Conservation (phyloP, 306 rosid species). For the Prinsepia uniflora region DNA sequence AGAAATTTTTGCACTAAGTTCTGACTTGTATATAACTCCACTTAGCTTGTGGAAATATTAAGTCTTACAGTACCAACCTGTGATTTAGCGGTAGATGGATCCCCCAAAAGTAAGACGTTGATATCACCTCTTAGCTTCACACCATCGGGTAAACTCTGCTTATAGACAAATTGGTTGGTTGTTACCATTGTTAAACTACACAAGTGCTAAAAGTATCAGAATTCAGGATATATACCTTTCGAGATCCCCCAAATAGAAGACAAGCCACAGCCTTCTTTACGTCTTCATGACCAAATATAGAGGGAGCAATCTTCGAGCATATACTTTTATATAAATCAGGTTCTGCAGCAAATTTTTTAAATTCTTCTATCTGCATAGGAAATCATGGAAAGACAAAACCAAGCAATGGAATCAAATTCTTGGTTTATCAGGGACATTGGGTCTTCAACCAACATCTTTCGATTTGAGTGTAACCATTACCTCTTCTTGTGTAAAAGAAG, state of each 20-base stretch:
- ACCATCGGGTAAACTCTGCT: constrained; percentile 92
- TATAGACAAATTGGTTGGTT: constrained; percentile 21
- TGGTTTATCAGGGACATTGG: not conserved
- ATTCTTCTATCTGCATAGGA: constrained; percentile 73
- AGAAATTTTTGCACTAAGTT: constrained; percentile 1
- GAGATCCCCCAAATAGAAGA: constrained; percentile 92
- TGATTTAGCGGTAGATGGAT: constrained; percentile 98
- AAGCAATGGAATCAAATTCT: constrained; percentile 6
- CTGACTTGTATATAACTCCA: constrained; percentile 18
- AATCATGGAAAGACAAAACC: not conserved
- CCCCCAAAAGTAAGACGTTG: constrained; percentile 93
- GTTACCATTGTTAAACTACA: constrained; percentile 15
- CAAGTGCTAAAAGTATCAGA: not conserved
- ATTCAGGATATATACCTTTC: constrained; percentile 60
- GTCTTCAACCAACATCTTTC: not conserved
- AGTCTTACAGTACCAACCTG: constrained; percentile 47
- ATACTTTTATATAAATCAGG: constrained; percentile 72
- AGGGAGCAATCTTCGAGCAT: constrained; percentile 92
- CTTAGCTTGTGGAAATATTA: not conserved
- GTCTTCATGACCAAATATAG: constrained; percentile 93
- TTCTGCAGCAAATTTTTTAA: constrained; percentile 82
- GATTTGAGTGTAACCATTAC: constrained; percentile 36
- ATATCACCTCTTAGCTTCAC: constrained; percentile 96
- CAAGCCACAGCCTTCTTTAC: constrained; percentile 92
- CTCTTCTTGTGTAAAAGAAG: constrained; percentile 67